Conservation (phyloP, 768 basidiomycete genomes). For the Epithele typhae region DNA sequence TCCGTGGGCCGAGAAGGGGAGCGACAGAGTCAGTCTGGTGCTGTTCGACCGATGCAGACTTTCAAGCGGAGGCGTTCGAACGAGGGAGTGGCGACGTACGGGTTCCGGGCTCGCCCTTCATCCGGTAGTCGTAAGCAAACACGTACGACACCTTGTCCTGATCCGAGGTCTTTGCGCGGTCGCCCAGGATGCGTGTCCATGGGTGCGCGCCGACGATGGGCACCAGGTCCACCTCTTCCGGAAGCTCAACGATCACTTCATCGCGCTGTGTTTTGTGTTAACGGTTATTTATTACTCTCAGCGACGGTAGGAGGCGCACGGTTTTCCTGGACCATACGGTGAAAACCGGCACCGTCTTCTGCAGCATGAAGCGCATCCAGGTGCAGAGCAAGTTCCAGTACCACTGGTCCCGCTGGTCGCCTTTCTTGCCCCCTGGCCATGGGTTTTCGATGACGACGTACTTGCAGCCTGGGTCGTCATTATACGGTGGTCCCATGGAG, state of each 20-base stretch:
- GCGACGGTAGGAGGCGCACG: no score
- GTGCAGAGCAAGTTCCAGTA: slow-evolving; percentile 19
- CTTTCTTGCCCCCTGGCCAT: slow-evolving; percentile 19
- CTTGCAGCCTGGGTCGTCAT: slow-evolving; percentile 22
- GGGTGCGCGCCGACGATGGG: slow-evolving; percentile 23
- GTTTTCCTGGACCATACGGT: no score
- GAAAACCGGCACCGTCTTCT: slow-evolving; percentile 12
- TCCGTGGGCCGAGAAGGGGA: no score
- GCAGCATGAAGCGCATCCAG: slow-evolving; percentile 22
- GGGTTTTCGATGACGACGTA: slow-evolving; percentile 26
- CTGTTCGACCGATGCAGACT: no score
- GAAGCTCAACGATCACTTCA: slow-evolving; percentile 22
- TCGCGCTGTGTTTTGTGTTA: no score
- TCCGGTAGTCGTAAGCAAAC: slow-evolving; percentile 25
- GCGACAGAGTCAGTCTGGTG: no score
- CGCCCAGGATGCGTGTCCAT: slow-evolving; percentile 17
- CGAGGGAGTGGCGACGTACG: slow-evolving; percentile 20
- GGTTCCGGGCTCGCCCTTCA: slow-evolving; percentile 18
- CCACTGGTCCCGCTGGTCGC: slow-evolving; percentile 9
- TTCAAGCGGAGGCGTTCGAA: no score
- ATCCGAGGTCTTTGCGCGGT: neutral
- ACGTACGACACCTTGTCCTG: slow-evolving; percentile 19
- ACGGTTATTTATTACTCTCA: no score
- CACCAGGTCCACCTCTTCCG: slow-evolving; percentile 15
- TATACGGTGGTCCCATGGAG: slow-evolving; percentile 21